Evolutionary conservation across 805 yeast species (phyloP).

Genomic region (Wickerhamiella dianesei): DNA sequence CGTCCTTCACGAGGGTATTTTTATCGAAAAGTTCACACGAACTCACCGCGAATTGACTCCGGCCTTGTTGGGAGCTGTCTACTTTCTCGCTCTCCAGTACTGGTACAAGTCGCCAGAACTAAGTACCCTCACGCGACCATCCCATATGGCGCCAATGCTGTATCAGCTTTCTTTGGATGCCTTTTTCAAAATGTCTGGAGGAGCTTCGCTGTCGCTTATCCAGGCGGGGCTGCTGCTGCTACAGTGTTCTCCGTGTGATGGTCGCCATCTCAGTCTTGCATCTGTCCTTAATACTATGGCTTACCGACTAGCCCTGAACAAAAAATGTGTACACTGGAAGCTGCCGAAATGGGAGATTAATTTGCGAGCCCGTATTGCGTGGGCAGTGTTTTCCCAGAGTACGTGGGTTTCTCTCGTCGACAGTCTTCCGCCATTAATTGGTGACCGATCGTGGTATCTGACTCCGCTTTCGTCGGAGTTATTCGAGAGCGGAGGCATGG

Average conservation of each 20-base stretch:
- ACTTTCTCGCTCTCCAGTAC: slow-evolving; percentile 80
- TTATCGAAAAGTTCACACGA: slow-evolving; percentile 76
- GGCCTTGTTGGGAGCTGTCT: slow-evolving; percentile 80
- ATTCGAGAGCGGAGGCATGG: slow-evolving; percentile 25
- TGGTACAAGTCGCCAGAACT: slow-evolving; percentile 81
- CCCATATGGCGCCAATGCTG: slow-evolving; percentile 41
- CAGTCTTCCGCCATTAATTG: slow-evolving; percentile 72
- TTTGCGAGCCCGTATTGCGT: slow-evolving; percentile 70
- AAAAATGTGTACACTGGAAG: slow-evolving; percentile 86
- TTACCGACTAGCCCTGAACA: slow-evolving; percentile 80
- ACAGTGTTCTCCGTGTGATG: slow-evolving; percentile 39
- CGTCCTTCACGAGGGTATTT: slow-evolving; percentile 78
- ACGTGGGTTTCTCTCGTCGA: slow-evolving; percentile 80
- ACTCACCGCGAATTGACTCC: slow-evolving; percentile 89
- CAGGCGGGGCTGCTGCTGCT: slow-evolving; percentile 31
- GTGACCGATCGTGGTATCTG: slow-evolving; percentile 68
- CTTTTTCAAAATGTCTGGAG: slow-evolving; percentile 58
- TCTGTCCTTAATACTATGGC: slow-evolving; percentile 79
- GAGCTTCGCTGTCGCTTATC: slow-evolving; percentile 74
- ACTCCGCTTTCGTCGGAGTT: slow-evolving; percentile 13
- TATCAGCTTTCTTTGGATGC: slow-evolving; percentile 54
- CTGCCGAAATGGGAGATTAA: slow-evolving; percentile 94
- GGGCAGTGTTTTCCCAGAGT: slow-evolving; percentile 91
- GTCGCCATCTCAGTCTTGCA: slow-evolving; percentile 71
- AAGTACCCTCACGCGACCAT: slow-evolving; percentile 66